Conservation (phyloP, 2,329 filamentous ascomycete species). For the Sporothrix protearum region DNA sequence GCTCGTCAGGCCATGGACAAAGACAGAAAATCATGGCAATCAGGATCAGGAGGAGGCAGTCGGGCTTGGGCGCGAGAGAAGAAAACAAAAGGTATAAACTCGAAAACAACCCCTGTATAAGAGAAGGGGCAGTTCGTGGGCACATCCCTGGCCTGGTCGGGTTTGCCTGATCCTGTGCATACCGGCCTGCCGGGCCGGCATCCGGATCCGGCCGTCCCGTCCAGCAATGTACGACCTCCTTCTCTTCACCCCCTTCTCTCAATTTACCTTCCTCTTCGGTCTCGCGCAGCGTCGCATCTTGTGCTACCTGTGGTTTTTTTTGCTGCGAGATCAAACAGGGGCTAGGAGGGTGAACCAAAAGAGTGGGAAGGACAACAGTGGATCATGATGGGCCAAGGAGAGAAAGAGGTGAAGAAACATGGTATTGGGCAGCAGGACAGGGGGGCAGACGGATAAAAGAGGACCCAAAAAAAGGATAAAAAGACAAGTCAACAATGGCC, state of each 20-base stretch:
- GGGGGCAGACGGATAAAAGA: not conserved
- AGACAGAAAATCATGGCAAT: not conserved
- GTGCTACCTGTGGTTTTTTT: not conserved
- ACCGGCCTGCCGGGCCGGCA: not conserved
- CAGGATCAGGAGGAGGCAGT: not conserved
- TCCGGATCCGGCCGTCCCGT: not conserved
- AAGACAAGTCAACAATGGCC: not conserved
- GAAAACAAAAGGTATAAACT: not conserved
- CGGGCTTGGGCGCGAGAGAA: not conserved
- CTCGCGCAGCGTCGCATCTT: not conserved
- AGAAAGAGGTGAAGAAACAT: no score
- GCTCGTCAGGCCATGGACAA: not conserved
- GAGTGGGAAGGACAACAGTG: not conserved
- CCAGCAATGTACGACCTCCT: not conserved
- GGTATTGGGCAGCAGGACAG: not conserved
- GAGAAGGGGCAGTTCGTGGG: not conserved
- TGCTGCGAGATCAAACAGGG: constrained; percentile 9
- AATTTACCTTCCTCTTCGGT: not conserved
- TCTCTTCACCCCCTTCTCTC: not conserved
- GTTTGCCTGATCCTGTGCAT: not conserved
- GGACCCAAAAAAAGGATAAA: no score
- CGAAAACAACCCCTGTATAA: not conserved
- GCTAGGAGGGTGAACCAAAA: not conserved
- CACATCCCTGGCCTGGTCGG: not conserved
- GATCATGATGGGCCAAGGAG: not conserved